Evolutionary conservation across 2,329 filamentous ascomycete genomes (phyloP), one percentile per base, ranked within the genome.

Genomic region (Cordyceps militaris): DNA sequence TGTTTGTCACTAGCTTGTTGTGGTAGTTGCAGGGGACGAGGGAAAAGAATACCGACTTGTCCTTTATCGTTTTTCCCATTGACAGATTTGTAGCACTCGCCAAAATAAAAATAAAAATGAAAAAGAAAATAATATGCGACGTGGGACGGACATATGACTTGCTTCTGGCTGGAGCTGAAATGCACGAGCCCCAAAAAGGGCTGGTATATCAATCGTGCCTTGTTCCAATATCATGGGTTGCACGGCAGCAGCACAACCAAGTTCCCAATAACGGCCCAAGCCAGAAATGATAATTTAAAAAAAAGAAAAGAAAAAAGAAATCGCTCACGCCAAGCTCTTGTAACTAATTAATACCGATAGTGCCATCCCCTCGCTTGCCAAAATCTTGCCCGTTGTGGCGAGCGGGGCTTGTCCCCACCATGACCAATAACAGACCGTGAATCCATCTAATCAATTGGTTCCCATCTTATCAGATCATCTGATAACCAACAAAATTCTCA

Each of bases 391-490:
- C 42, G 40, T 13, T 38, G 52, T 38, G 34, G 34, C 28, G 46
- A 21, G 36, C 36, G 32, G 36, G 8, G 16, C 42, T 7, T 4
- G n/a, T 19, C 16, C 44, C 28, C 42, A 58, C 43, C 13, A 9
- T 7, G 19, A 30, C 60, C 60, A 62, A 62, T 62, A 3, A 26
- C 3, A 28, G 1, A 11, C 1, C 16, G 30, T 21, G 28, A 47
- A 50, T 42, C 34, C 59, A 62, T 62, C 60, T 62, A 57, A 62
- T 62, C 60, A 58, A 60, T 56, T 43, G 42, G 42, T 14, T 21
- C 49, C 58, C 61, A 63, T 64, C 61, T 65, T 56, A 65, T 65
- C 63, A 62, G 62, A 62, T 63, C 58, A 65, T 64, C 61, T 62
- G 62, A 65, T 64, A 62, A 64, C 54, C 9, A 56, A 28, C 11